Conservation (phyloP, 768 basidiomycete species). For the Boletus tomentosulus region DNA sequence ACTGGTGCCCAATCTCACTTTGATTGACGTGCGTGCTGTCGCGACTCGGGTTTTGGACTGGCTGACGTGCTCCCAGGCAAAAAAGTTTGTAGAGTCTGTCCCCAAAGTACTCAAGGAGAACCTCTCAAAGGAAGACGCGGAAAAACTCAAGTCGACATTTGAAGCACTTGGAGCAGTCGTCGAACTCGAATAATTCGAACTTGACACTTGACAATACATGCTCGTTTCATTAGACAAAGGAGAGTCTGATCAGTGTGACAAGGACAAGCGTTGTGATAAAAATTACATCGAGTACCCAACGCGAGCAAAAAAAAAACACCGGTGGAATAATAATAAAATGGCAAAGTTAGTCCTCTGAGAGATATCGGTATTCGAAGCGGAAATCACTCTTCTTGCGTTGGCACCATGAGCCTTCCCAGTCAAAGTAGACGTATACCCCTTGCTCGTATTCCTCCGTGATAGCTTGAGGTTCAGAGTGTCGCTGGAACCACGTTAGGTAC, state of each 20-base stretch:
- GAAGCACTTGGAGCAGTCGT: slow-evolving; percentile 86
- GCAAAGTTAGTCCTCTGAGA: slow-evolving; percentile 65
- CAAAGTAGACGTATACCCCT: slow-evolving; percentile 98
- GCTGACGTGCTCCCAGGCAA: slow-evolving; percentile 58
- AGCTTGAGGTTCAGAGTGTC: slow-evolving; percentile 95
- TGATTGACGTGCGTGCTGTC: slow-evolving; percentile 79
- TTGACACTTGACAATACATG: slow-evolving; percentile 9
- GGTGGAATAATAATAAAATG: background rate
- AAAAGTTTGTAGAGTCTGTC: slow-evolving; percentile 96
- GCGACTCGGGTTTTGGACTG: background rate
- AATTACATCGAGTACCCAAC: slow-evolving; percentile 23
- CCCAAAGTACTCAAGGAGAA: slow-evolving; percentile 95
- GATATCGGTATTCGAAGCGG: slow-evolving; percentile 92
- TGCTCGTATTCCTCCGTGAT: slow-evolving; percentile 99
- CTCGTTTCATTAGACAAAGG: slow-evolving; percentile 14
- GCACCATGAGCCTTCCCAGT: slow-evolving; percentile 99
- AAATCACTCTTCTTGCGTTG: slow-evolving; percentile 98
- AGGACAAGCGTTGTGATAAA: slow-evolving; percentile 18
- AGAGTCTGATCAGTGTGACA: slow-evolving; percentile 4
- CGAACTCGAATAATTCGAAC: slow-evolving; percentile 63
- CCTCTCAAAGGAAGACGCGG: slow-evolving; percentile 93
- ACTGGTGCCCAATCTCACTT: slow-evolving; percentile 88
- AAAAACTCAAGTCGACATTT: slow-evolving; percentile 91
- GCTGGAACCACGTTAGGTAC: slow-evolving; percentile 99
- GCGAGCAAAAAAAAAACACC: slow-evolving; percentile 7